A percentile compares a stretch with the other conserved stretches of the same genome.
These are phyloP conservation scores for Pseudoneurospora amorphoporcata DNA, from an alignment of 495 filamentous ascomycete genomes.

Conservation along the genomic window DNA sequence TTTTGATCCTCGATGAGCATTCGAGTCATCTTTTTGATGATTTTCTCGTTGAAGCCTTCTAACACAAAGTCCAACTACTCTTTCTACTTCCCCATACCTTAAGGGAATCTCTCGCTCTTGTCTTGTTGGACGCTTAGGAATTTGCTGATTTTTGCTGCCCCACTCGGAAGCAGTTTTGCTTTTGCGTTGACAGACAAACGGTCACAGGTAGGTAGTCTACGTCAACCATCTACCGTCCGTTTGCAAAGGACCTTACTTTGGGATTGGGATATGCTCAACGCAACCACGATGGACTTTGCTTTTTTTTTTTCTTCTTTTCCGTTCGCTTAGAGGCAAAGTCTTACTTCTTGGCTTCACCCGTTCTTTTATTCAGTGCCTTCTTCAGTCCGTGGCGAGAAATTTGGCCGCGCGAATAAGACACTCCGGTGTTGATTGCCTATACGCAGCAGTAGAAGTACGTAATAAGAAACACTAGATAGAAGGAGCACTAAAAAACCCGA, in stretches of 20 bases:
- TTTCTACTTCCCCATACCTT: conserved; percentile 4
- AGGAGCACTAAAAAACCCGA: too few relatives aligned
- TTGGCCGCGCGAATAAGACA: neutral
- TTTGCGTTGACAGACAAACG: neutral
- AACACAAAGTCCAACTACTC: conserved; percentile 1
- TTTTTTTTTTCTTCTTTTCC: neutral
- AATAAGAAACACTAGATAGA: neutral
- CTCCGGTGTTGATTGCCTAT: neutral
- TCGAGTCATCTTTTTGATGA: neutral
- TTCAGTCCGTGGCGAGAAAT: neutral
- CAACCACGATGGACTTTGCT: neutral
- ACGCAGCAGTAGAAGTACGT: neutral
- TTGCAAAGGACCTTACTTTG: neutral
- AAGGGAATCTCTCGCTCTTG: too few relatives aligned
- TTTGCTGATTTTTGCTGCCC: too few relatives aligned
- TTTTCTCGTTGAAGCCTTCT: neutral
- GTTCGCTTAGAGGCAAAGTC: neutral
- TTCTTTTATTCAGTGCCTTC: neutral
- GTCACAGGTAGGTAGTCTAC: neutral
- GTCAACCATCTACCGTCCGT: neutral
- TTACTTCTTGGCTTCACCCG: neutral
- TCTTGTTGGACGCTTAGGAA: too few relatives aligned
- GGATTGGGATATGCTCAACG: neutral
- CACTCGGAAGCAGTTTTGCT: neutral
- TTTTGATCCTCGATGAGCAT: neutral